Evolutionary conservation across 352 stramenopile species (phyloP), one percentile per base, ranked within the genome.

Genomic region (Aphanomyces stellatus): DNA sequence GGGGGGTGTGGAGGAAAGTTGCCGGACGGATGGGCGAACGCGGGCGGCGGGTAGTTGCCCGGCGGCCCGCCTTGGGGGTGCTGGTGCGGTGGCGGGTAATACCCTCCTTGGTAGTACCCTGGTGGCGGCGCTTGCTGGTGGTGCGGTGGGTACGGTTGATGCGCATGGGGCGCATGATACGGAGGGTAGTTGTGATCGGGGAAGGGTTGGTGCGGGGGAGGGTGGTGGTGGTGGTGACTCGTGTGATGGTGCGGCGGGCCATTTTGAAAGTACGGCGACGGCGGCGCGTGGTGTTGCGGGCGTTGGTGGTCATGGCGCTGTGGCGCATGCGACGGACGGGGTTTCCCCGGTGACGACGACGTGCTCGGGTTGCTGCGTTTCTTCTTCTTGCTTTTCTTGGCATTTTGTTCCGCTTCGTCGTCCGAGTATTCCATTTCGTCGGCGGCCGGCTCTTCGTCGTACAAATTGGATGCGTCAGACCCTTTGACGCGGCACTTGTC

Each of bases 391-490:
- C 76, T 65, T 27, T 79, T 74, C 72, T 92, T 95, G 4, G 82
- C 78, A 0, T 74, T 79, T 0, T 83, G 80, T 53, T 95, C 86
- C 0, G 80, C 79, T 69, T 95, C 86, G 62, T 95, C 86, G 69
- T 95, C 86, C 24, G 86, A 95, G 69, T 85, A 95, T 10, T 87
- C 73, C 0, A 71, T 60, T 35, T 95, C 84, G 31, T 92, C 84
- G 2, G 74, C 77, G 28, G 27, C 59, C 0, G 35, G 25, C 53
- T 95, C 86, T 80, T 95, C 86, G 33, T 95, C 86, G 63, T 87
- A 95, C 62, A 93, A 73, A 59, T 95, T 93, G 48, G 86, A 95
- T 10, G 86, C 86, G 57, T 95, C 86, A 13, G 86, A 88, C 28
- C 86, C 86, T 56, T 93, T 95, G 70, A 88, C 78, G 61, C 82